These are phyloP conservation scores for Fusarium illudens DNA, from an alignment of 2,329 filamentous ascomycete species.

Conservation along the genomic window DNA sequence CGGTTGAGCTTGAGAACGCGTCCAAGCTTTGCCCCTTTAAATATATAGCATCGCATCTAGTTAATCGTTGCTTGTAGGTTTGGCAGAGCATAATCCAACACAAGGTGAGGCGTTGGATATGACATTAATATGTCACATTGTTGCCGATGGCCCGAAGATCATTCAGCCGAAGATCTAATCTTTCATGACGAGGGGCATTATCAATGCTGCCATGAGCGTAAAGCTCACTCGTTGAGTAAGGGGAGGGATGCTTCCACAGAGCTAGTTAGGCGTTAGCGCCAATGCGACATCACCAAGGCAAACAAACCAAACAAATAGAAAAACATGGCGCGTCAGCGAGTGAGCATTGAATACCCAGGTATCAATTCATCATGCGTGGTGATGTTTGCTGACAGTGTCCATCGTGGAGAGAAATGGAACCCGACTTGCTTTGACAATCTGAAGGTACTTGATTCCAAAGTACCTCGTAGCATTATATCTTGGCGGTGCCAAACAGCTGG, in stretches of 20 bases:
- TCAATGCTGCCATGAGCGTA: constrained; percentile 3
- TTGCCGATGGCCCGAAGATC: background rate
- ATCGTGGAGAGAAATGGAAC: too few species aligned
- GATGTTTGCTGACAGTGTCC: background rate
- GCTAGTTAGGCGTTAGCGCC: constrained; percentile 5
- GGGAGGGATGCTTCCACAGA: constrained; percentile 9
- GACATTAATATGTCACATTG: background rate
- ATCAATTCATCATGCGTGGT: background rate
- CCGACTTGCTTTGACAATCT: background rate
- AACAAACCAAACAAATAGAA: constrained; percentile 21
- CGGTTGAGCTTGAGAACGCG: constrained; percentile 17
- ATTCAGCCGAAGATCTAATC: background rate
- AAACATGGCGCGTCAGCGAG: background rate
- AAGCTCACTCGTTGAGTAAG: constrained; percentile 9
- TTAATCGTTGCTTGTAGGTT: background rate
- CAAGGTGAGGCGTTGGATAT: background rate
- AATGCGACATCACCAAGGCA: constrained; percentile 7
- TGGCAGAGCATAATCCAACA: background rate
- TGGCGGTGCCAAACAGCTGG: background rate
- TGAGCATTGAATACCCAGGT: background rate
- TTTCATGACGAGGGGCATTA: constrained; percentile 2
- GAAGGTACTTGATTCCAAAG: background rate
- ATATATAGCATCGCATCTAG: constrained; percentile 6
- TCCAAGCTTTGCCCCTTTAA: constrained; percentile 19
- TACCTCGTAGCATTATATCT: constrained; percentile 1